Evolutionary conservation across 2,329 filamentous ascomycete genomes (phyloP), one percentile per base, ranked within the genome.

Genomic region (Claviceps pusilla): DNA sequence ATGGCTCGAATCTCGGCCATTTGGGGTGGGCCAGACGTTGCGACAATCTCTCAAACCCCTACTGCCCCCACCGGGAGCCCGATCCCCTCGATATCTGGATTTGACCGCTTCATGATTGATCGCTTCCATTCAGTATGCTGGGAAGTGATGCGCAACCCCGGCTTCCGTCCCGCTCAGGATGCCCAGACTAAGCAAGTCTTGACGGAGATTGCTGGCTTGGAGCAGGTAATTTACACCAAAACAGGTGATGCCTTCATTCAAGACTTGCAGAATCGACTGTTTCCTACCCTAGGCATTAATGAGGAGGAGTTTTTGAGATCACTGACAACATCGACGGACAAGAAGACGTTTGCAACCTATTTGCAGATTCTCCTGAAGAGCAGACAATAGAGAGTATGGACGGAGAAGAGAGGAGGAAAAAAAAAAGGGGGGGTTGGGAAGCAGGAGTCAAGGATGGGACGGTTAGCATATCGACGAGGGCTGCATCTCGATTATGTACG

Each of bases 181-280:
- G 89, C 90, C 1, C 89, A 95, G 71, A 87, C 87, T 39, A 87
- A 86, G 66, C 86, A 90, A 68, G 87, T 96, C 1, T 78, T 98
- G 43, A 83, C 82, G 54, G 93, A 98, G 72, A 89, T 95, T 58
- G 89, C 89, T 3, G 80, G 78, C 3, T 71, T 98, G 56, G 89
- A 98, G 69, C 89, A 93, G 69, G 84, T 80, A 41, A 93, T 98
- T 58, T 91, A 96, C 65, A 77, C 80, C 60, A 97, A 97, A 73
- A 91, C 88, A 12, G 93, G 93, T 31, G 80, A 86, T 52, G 77
- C 81, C 54, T 97, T 95, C 66, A 77, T 91, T 29, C 77, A 79
- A 57, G 78, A 86, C 62, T 69, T 91, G 49, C 80, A 82, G 60
- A 72, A 74, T 16, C 73, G 74, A 2, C 77, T 89, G 55, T 80